Evolutionary conservation across 179 eudicot genomes (phyloP).

Genomic region (Beta corolliflora): DNA sequence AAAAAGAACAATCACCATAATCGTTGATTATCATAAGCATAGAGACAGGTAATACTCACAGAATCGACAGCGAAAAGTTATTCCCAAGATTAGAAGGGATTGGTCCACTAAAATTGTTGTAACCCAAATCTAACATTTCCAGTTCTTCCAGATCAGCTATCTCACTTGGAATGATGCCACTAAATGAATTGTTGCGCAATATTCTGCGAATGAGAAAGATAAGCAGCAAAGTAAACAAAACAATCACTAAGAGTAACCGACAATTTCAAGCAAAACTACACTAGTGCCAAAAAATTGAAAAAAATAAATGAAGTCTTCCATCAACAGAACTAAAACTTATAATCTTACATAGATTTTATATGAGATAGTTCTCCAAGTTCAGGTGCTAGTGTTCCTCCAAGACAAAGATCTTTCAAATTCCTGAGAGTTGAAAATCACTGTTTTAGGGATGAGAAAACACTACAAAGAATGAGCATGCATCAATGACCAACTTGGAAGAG

Average conservation of each 20-base stretch:
- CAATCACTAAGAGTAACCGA: background rate
- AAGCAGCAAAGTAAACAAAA: slow-evolving; percentile 11
- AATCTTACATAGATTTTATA: slow-evolving; percentile 62
- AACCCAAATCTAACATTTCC: slow-evolving; percentile 65
- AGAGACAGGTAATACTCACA: slow-evolving; percentile 41
- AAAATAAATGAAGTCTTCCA: background rate
- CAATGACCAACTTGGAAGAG: too few relatives aligned
- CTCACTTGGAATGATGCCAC: slow-evolving; percentile 58
- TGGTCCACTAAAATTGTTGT: slow-evolving; percentile 62
- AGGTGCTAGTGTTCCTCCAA: slow-evolving; percentile 65
- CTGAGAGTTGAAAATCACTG: slow-evolving; percentile 37
- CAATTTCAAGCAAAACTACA: background rate
- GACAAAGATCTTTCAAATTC: slow-evolving; percentile 65
- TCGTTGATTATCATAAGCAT: background rate
- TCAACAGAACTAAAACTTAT: background rate
- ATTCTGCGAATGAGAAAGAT: slow-evolving; percentile 36
- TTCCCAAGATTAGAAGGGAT: slow-evolving; percentile 53
- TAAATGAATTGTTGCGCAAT: slow-evolving; percentile 72
- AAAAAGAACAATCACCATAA: background rate
- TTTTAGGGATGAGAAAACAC: background rate
- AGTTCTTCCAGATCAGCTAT: slow-evolving; percentile 55
- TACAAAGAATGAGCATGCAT: background rate
- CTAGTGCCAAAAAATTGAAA: background rate
- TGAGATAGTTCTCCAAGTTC: slow-evolving; percentile 61
- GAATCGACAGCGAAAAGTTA: slow-evolving; percentile 51